Evolutionary conservation across 352 stramenopile genomes (phyloP), one percentile per base, ranked within the genome.

Genomic region (Elongisporangium prolatum): DNA sequence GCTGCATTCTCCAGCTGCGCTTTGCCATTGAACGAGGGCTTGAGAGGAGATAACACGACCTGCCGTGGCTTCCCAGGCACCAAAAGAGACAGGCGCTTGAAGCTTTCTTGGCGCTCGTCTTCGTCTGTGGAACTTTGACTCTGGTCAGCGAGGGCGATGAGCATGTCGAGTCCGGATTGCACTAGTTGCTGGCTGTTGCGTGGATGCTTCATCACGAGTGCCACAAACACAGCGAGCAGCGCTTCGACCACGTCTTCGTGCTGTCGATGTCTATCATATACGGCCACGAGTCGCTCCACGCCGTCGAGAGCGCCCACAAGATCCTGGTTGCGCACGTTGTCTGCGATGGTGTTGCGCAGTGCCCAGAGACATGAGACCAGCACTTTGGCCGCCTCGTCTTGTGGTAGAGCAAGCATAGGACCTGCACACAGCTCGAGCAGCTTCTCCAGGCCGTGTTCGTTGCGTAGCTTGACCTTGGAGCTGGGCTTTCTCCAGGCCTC

Each of bases 181-280:
- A 91, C 75, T n/a, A 91, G 69, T 24, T 91, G 65, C 52, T 88
- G 78, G 52, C 75, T 87, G 56, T 89, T 89, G 50, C 61, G 61
- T 37, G 78, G 37, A 49, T 91, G 72, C 16, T 82, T 71, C 57
- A 79, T 67, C 44, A 83, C 77, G 17, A 89, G 40, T 48, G 81
- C 75, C 5, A 81, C 60, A 4, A 91, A 57, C 28, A 69, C 68
- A 13, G 81, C 78, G 10, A 91, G 75, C 24, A 85, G 55, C 2
- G 73, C 77, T 56, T 91, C 77, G 18, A 83, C 73, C n/a, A 91
- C 68, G 37, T 91, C 78, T 52, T 80, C 69, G 49, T 51, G 67
- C 21, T 70, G 64, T 24, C 64, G 65, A 28, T 72, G 63, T 1
- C 67, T 67, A 50, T 88, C 77, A 52, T 72, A 84, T 2, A 89